Evolutionary conservation across 257 asterid species (phyloP), one percentile per base, ranked within the genome.

Genomic region (Plantago ovata): DNA sequence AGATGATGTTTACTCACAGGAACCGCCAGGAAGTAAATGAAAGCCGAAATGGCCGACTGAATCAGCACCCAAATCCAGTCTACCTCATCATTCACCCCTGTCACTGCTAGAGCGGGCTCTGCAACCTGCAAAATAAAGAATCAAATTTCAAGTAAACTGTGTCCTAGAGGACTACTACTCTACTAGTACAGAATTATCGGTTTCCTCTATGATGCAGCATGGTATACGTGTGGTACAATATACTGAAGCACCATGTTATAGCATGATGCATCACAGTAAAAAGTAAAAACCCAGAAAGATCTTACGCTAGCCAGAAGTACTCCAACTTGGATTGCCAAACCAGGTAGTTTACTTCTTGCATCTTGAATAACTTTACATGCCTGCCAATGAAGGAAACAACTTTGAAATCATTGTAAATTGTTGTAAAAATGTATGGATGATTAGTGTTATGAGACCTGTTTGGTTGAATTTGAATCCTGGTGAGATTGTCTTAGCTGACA

Each of bases 31-130:
- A 89, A 89, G 73, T 89, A 89, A 1, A 86, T 6, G 85, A 86
- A 86, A 60, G 87, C 89, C 18, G 89, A 68, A 68, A 89, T 81
- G 24, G 79, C 97, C 28, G 53, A 52, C 48, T 89, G 97, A 58
- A 71, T 81, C 74, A 89, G 62, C 64, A 69, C 66, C 94, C 79
- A 80, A 53, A 36, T 28, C 50, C 84, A 49, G 72, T 82, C 93
- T 36, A 78, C 84, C 39, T 72, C 94, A 18, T 83, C 75, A 60
- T 76, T 84, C 57, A 75, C 85, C 38, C 92, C 94, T 14, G 94
- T 87, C 3, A 79, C 77, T 9, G 87, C 94, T 3, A 82, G 14
- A 50, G 94, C 89, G 39, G 96, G 95, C 70, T 79, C 74, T 63
- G 75, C 85, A 44, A 62, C 77, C 91, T 78, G 41, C 9, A 56